Percentiles rank a stretch among this genome's conserved stretches.
Evolutionary conservation across 805 yeast species (phyloP).

Genomic region (Saccharomyces cerevisiae): DNA sequence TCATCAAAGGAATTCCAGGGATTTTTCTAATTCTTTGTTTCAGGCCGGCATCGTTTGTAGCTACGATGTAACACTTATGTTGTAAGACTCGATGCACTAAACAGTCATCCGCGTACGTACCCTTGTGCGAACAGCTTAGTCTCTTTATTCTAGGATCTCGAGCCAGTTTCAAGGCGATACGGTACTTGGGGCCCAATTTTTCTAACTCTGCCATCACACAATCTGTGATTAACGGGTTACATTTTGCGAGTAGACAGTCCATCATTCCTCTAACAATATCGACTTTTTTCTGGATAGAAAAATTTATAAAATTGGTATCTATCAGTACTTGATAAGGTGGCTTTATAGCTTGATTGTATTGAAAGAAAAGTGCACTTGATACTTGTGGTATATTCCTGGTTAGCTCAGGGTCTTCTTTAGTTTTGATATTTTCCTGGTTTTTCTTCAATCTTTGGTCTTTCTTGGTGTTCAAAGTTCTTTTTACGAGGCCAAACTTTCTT

Average conservation of each 20-base stretch:
- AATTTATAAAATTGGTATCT: slow-evolving; percentile 95
- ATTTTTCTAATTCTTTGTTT: slow-evolving; percentile 90
- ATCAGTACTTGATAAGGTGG: slow-evolving; percentile 97
- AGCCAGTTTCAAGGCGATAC: slow-evolving; percentile 88
- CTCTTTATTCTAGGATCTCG: slow-evolving; percentile 88
- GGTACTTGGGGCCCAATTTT: slow-evolving; percentile 86
- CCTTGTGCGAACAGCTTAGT: slow-evolving; percentile 83
- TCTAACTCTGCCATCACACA: slow-evolving; percentile 98
- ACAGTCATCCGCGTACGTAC: slow-evolving; percentile 98
- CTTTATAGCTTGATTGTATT: slow-evolving; percentile 83
- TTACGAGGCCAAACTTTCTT: slow-evolving; percentile 89
- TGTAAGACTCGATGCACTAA: slow-evolving; percentile 86
- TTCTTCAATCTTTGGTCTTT: slow-evolving; percentile 57
- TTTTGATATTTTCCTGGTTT: slow-evolving; percentile 31
- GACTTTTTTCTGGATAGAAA: slow-evolving; percentile 90
- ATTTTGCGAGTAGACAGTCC: slow-evolving; percentile 90
- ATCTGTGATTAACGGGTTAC: slow-evolving; percentile 92
- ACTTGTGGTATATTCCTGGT: slow-evolving; percentile 81
- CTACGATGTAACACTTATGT: slow-evolving; percentile 94
- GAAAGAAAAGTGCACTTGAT: slow-evolving; percentile 90
- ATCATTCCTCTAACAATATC: slow-evolving; percentile 94
- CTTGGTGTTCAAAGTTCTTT: slow-evolving; percentile 61
- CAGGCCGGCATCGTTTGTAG: slow-evolving; percentile 95
- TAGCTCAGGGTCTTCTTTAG: slow-evolving; percentile 65
- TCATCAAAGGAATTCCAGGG: slow-evolving; percentile 95